phyloP scores from a whole-genome alignment of 2,329 filamentous ascomycete genomes.

The Neospermospora avenae region DNA sequence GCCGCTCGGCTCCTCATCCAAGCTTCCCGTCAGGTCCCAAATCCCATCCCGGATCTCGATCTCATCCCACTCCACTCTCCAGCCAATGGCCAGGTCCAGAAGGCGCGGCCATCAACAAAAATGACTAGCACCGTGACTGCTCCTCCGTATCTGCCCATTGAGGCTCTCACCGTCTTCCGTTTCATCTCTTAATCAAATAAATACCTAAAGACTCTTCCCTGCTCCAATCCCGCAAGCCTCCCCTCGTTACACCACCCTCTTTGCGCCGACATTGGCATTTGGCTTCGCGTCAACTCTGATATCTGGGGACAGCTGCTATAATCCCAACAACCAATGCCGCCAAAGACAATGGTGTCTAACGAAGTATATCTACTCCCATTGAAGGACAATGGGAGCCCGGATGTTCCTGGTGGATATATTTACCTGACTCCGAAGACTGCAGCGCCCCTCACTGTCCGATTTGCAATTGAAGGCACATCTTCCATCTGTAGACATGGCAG shows the following conservation, averaged over 20 bases:
- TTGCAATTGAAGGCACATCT: slow-evolving; percentile 90
- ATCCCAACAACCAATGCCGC: slow-evolving; percentile 44
- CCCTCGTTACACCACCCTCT: background rate
- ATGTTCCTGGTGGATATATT: slow-evolving; percentile 85
- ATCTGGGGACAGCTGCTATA: background rate
- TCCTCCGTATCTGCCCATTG: background rate
- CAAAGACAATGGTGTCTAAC: slow-evolving; percentile 59
- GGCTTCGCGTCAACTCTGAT: background rate
- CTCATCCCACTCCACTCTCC: background rate
- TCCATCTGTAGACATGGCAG: slow-evolving; percentile 94
- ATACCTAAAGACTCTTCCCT: background rate
- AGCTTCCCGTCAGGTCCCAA: background rate
- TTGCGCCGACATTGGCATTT: background rate
- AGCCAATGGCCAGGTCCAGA: background rate
- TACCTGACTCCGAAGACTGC: slow-evolving; percentile 75
- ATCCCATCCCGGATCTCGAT: no score
- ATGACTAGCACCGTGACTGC: background rate
- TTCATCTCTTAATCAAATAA: slow-evolving; percentile 5
- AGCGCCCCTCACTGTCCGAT: slow-evolving; percentile 76
- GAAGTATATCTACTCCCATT: slow-evolving; percentile 86
- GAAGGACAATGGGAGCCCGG: slow-evolving; percentile 88
- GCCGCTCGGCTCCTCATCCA: background rate
- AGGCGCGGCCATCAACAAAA: background rate
- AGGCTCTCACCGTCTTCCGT: background rate
- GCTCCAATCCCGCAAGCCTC: background rate